Conservation (phyloP, 331 rosid species). For the Acacia concinna region DNA sequence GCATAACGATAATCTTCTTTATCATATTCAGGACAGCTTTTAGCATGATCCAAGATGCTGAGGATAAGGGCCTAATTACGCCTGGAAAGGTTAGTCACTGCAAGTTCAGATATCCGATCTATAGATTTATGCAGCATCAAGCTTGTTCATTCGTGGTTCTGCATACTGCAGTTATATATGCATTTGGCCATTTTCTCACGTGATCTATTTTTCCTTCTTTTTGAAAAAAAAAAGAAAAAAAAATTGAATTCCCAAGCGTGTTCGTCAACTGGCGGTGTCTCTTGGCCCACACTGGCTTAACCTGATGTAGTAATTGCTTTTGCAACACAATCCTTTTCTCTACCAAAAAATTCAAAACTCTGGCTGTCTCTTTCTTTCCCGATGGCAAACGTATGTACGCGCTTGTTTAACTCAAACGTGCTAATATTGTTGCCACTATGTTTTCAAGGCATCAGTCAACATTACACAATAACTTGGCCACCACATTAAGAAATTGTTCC, state of each 20-base stretch:
- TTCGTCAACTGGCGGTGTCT: not conserved
- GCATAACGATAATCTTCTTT: slow-evolving; percentile 5
- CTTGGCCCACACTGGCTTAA: no score
- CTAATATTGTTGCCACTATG: not conserved
- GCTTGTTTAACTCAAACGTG: not conserved
- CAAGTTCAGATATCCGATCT: not conserved
- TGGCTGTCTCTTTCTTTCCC: not conserved
- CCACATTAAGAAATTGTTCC: not conserved
- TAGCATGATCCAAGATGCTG: slow-evolving; percentile 91
- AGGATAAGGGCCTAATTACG: slow-evolving; percentile 74
- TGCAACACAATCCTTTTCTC: not conserved
- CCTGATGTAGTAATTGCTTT: no score
- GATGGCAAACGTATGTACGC: not conserved
- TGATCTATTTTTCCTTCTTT: not conserved
- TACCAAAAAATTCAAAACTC: not conserved
- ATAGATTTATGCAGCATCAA: not conserved
- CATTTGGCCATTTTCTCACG: not conserved
- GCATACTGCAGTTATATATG: not conserved
- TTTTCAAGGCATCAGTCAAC: slow-evolving; percentile 2
- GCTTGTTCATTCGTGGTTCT: not conserved
- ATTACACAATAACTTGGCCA: not conserved
- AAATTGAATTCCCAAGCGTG: not conserved
- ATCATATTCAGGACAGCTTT: slow-evolving; percentile 56
- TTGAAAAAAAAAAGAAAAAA: no score
- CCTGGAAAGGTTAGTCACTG: slow-evolving; percentile 70